These are phyloP conservation scores for Zangia roseola DNA, from an alignment of 768 basidiomycete species.

Conservation along the genomic window DNA sequence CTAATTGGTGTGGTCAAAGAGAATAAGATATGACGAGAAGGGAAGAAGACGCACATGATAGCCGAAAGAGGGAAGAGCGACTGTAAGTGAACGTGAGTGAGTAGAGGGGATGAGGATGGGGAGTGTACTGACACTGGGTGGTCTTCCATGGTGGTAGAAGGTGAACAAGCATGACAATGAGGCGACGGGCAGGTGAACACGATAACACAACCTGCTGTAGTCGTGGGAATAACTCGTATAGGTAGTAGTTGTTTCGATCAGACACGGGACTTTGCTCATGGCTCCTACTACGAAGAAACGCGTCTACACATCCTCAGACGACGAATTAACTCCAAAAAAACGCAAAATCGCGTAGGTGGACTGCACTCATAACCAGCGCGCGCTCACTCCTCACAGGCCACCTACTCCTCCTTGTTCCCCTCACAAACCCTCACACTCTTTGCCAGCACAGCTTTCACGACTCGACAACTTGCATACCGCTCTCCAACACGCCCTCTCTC, in stretches of 20 bases:
- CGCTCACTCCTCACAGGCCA: constrained; percentile 38
- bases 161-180: not conserved
- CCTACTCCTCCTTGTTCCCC: constrained; percentile 57
- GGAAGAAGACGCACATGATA: constrained; percentile 8
- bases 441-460: constrained; percentile 61
- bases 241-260: constrained; percentile 32
- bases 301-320: constrained; percentile 45
- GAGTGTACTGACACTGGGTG: constrained; percentile 15
- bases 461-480: constrained; percentile 64
- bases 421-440: constrained; percentile 33
- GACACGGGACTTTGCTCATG: constrained; percentile 12
- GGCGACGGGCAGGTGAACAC: not conserved
- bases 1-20: constrained; percentile 14
- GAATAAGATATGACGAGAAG: not conserved
- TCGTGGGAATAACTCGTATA: constrained; percentile 35
- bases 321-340: constrained; percentile 65
- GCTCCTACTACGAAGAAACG: constrained; percentile 67
- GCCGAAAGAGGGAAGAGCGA: not conserved
- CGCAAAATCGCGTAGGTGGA: constrained; percentile 49
- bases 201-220: too few species aligned
- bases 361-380: constrained; percentile 1
- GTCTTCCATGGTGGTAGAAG: constrained; percentile 9
- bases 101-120: not conserved
- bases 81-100: not conserved
- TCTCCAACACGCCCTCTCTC: constrained; percentile 79